phyloP scores from a whole-genome alignment of 768 basidiomycete species.

The Floccularia luteovirens region DNA sequence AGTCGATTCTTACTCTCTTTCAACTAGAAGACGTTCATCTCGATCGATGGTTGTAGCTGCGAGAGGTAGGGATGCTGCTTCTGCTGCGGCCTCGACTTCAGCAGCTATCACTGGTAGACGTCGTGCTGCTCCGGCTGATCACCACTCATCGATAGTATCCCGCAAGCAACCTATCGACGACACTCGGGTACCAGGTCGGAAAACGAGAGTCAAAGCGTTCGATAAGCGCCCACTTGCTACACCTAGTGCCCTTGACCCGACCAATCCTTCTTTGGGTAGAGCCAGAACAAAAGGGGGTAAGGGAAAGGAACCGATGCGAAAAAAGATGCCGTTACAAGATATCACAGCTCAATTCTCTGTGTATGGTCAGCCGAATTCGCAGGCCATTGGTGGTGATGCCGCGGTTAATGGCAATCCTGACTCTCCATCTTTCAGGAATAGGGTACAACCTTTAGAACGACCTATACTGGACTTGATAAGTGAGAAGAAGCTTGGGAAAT shows the following conservation, averaged over 20 bases:
- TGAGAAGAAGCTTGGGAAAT: too few species aligned
- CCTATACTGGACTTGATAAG: too few species aligned
- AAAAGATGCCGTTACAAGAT: constrained; percentile 25
- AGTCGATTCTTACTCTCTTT: not conserved
- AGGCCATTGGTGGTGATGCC: not conserved
- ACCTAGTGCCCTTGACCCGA: not conserved
- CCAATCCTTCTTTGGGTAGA: not conserved
- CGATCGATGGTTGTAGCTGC: not conserved
- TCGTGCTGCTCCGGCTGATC: not conserved
- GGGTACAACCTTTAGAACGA: too few species aligned
- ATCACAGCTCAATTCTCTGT: constrained; percentile 21
- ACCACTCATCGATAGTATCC: not conserved
- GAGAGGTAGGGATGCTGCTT: not conserved
- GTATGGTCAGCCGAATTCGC: not conserved
- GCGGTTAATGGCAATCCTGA: not conserved
- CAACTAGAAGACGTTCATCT: not conserved
- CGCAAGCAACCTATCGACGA: not conserved
- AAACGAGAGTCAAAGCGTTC: not conserved
- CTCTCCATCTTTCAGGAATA: not conserved
- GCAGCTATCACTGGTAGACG: too few species aligned
- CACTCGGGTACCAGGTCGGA: not conserved
- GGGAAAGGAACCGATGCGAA: constrained; percentile 14
- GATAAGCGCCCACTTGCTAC: not conserved
- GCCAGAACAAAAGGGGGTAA: constrained; percentile 11
- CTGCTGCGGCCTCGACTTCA: not conserved